phyloP scores from a whole-genome alignment of 345 rosid species.

The Corymbia maculata region DNA sequence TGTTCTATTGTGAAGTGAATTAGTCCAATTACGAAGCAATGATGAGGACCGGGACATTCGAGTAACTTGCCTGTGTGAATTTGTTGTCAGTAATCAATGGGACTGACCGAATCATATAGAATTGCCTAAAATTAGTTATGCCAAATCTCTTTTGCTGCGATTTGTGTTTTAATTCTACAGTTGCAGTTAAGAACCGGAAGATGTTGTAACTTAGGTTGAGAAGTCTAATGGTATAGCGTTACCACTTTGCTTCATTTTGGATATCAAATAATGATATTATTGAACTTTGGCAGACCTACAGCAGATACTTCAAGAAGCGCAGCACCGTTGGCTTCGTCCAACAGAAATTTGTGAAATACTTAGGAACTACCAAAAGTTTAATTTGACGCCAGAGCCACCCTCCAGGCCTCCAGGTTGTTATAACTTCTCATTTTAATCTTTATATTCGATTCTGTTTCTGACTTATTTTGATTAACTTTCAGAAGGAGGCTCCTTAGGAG shows the following conservation, averaged over 20 bases:
- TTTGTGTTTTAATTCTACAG: neutral
- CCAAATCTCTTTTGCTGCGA: neutral
- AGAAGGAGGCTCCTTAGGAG: neutral
- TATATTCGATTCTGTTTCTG: neutral
- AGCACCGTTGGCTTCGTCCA: constrained; percentile 59
- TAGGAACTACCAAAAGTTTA: constrained; percentile 27
- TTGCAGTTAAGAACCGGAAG: neutral
- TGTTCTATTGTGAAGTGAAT: neutral
- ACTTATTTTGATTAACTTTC: neutral
- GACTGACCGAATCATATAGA: neutral
- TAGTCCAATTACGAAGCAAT: neutral
- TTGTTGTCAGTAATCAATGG: neutral
- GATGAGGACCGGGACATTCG: neutral
- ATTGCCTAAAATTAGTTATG: neutral
- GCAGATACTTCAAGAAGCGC: constrained; percentile 36
- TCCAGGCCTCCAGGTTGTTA: constrained; percentile 38
- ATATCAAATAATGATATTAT: neutral
- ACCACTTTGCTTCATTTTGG: neutral
- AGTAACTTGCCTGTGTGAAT: neutral
- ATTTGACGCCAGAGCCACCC: constrained; percentile 31
- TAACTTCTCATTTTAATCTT: neutral
- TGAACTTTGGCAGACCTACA: constrained; percentile 19
- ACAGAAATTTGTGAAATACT: constrained; percentile 51
- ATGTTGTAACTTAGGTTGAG: neutral
- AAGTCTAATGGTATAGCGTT: neutral